Evolutionary conservation across 768 basidiomycete species (phyloP), one percentile per base, ranked within the genome.

Genomic region (Leccinum disarticulatum): DNA sequence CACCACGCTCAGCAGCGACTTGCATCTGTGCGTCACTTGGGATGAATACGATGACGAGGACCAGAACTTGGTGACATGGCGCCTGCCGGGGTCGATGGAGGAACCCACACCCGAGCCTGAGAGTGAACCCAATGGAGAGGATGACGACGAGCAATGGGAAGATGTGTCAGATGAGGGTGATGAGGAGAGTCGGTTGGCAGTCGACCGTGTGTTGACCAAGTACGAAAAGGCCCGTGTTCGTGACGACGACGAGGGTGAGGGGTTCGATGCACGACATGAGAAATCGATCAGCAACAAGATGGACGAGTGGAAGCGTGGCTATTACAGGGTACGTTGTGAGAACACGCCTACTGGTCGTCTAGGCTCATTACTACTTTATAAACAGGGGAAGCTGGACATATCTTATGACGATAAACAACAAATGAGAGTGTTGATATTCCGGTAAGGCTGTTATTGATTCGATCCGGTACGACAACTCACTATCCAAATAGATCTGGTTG

Each of bases 31-130:
- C 22, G 70, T 95, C 28, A 79, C 87, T n/a, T 99, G 95, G 93
- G 96, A 98, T 69, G 95, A 95, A 69, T 95, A 87, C 65, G 90
- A 95, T 61, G 90, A 90, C 7, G 78, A 92, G 50, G 91, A 92
- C 61, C 80, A 85, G 68, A 91, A 91, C 66, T 68, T 95, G 27
- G 84, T 91, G 46, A 88, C 87, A 19, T 85, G 82, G 79, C 72
- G 82, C 48, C 79, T 90, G 61, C 88, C 88, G 2, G 79, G 77
- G 8, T 75, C 74, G 19, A 55, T 69, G 38, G 76, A 77, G 54
- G 74, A 79, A 52, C 67, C 73, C 47, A 52, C 70, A 51, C 70
- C 67, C 22, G 75, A 66, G 59, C 59, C 52, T 25, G 80, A 74
- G 14, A 73, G 76, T 22, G 70, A 67, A 3, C 70, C 64, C 14